phyloP scores from a whole-genome alignment of 352 stramenopile species.

The Pythium sp. region DNA sequence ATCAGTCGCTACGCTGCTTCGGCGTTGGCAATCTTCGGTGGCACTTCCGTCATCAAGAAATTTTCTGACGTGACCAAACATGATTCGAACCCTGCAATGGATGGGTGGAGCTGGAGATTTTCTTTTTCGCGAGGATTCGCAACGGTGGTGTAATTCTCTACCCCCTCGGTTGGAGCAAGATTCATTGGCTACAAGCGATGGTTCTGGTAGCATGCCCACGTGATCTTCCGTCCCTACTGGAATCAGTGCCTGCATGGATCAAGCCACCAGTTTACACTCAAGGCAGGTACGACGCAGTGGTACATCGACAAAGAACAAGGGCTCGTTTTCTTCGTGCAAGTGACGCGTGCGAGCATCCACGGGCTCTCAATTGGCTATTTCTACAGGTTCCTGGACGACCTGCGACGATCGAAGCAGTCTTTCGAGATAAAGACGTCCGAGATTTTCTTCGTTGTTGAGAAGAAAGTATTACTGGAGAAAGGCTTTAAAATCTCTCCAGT shows the following conservation, averaged over 20 bases:
- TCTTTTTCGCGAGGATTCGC: not conserved
- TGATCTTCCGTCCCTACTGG: not conserved
- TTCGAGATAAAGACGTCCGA: conserved; percentile 1
- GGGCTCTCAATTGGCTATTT: not conserved
- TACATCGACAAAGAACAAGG: not conserved
- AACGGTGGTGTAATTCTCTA: not conserved
- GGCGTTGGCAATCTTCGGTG: not conserved
- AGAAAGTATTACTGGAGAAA: not conserved
- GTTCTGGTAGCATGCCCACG: too few relatives aligned
- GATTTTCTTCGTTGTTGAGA: conserved; percentile 2
- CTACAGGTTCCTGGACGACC: not conserved
- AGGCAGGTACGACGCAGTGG: not conserved
- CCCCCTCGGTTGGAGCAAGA: not conserved
- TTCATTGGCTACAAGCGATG: not conserved
- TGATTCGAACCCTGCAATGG: not conserved
- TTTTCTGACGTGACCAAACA: not conserved
- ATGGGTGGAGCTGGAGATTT: not conserved
- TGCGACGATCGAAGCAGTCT: not conserved
- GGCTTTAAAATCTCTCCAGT: not conserved
- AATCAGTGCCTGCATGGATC: not conserved
- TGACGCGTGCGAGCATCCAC: not conserved
- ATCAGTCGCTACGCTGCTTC: not conserved
- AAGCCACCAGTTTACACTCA: not conserved
- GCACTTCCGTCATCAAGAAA: not conserved
- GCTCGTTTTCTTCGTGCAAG: not conserved